Evolutionary conservation across 169 alveolate genomes (phyloP), one percentile per base, ranked within the genome.

Genomic region (Neospora caninum): DNA sequence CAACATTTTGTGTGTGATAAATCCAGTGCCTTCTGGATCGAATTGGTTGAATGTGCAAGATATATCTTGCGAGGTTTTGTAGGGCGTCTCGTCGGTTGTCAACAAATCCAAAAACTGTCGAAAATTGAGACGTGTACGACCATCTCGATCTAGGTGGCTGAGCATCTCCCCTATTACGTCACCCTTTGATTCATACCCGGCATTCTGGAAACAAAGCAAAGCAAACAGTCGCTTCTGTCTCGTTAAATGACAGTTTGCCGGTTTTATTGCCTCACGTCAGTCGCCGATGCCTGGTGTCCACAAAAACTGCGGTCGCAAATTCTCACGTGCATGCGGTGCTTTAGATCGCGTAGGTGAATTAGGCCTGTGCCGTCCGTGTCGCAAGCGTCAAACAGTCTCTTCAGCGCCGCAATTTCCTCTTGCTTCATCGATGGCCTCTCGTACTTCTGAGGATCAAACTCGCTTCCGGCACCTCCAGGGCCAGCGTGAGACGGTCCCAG

Each of bases 381-480:
- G 93, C 95, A 93, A n/a, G 95, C 95, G 18, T 93, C 95, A 45
- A 93, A 93, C 7, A 93, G 88, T 16, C n/a, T 36, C 69, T 91
- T 84, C 83, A 93, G 80, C 36, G 95, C 95, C 36, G 67, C 45
- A 20, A 93, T 91, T 70, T 93, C 95, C 29, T 93, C 93, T n/a
- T 91, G 58, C 36, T 93, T 93, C 95, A 93, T 93, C 42, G 64
- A 42, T 34, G 95, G 95, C 43, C 95, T 91, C 70, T 93, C 95
- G 89, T 93, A 93, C 54, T 43, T 69, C 29, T 91, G 89, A 39
- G 93, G 88, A 31, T 93, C 95, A 38, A 93, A 93, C 67, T 93
- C 95, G 29, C 64, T 54, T 16, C 91, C 93, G 54, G 38, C 41
- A 13, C 84, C 43, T 73, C 43, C 42, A 34, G 42, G 7, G 13